Evolutionary conservation across 345 rosid genomes (phyloP).

Genomic region (Clarkia xantiana): DNA sequence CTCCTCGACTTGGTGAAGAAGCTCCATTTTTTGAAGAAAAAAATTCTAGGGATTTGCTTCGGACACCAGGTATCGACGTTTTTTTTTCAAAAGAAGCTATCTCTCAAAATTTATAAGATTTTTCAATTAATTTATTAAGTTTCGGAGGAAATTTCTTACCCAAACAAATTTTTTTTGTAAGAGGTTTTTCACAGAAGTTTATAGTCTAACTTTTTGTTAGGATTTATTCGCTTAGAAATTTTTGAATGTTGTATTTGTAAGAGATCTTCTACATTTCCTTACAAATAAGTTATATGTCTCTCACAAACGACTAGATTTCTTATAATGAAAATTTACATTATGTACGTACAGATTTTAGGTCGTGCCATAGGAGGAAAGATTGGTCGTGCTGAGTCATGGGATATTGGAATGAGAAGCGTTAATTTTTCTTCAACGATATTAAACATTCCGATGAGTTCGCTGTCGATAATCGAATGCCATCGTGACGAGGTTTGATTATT

Average conservation of each 20-base stretch:
- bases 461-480: conserved; percentile 45
- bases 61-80: conserved; percentile 61
- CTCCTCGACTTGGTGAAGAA: conserved; percentile 27
- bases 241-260: too few relatives aligned
- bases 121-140: not conserved
- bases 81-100: too few relatives aligned
- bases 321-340: not conserved
- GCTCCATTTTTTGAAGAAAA: conserved; percentile 38
- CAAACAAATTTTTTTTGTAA: not conserved
- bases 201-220: too few relatives aligned
- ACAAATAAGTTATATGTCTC: too few relatives aligned
- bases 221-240: too few relatives aligned
- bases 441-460: conserved; percentile 21
- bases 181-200: too few relatives aligned
- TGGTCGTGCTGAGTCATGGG: conserved; percentile 43
- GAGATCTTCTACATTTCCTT: too few relatives aligned
- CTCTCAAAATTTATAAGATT: conserved; percentile 1
- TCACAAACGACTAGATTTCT: too few relatives aligned
- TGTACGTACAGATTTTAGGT: conserved; percentile 25
- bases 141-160: not conserved
- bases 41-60: conserved; percentile 53
- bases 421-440: conserved; percentile 30
- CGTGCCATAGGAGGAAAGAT: conserved; percentile 50
- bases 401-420: conserved; percentile 37
- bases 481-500: conserved; percentile 52